Percentiles rank a stretch among this genome's conserved stretches.
Conservation (phyloP, 164 flowering plant genomes). For the Nymphaea thermarum region DNA sequence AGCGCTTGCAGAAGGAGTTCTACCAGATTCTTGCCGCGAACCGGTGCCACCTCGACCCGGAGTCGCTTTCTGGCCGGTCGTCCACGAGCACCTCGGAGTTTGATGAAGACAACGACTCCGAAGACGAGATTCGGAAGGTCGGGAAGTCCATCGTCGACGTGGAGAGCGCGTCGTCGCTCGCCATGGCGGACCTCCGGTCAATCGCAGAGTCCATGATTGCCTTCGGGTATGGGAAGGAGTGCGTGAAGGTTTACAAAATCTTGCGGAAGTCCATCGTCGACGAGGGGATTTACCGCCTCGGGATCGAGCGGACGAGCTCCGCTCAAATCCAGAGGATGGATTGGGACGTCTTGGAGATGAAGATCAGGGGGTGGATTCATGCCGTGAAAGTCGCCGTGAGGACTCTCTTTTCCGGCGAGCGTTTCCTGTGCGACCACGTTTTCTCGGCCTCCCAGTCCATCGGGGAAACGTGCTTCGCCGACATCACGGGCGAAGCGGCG, state of each 20-base stretch:
- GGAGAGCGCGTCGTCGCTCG: constrained; percentile 26
- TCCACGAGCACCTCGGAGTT: constrained; percentile 24
- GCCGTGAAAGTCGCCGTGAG: constrained; percentile 35
- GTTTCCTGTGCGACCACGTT: constrained; percentile 53
- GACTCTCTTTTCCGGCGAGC: constrained; percentile 53
- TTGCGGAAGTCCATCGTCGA: constrained; percentile 53
- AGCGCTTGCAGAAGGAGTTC: constrained; percentile 54
- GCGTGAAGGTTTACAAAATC: constrained; percentile 33
- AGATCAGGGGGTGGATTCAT: constrained; percentile 43
- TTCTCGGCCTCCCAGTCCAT: constrained; percentile 34
- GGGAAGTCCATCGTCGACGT: constrained; percentile 38
- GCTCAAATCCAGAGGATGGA: constrained; percentile 28
- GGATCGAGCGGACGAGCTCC: constrained; percentile 25
- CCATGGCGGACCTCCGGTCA: constrained; percentile 36
- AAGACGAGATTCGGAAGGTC: constrained; percentile 13
- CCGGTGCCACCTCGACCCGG: constrained; percentile 47
- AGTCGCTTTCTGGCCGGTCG: constrained; percentile 45
- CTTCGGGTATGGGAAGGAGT: constrained; percentile 56
- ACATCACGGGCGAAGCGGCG: constrained; percentile 44
- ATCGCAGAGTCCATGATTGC: constrained; percentile 68
- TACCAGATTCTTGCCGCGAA: constrained; percentile 47
- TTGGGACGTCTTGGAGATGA: constrained; percentile 41
- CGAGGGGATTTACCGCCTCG: constrained; percentile 45
- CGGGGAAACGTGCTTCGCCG: constrained; percentile 45
- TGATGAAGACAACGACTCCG: constrained; percentile 19